These are phyloP conservation scores for Mycena latifolia DNA, from an alignment of 768 basidiomycete genomes.

Conservation along the genomic window DNA sequence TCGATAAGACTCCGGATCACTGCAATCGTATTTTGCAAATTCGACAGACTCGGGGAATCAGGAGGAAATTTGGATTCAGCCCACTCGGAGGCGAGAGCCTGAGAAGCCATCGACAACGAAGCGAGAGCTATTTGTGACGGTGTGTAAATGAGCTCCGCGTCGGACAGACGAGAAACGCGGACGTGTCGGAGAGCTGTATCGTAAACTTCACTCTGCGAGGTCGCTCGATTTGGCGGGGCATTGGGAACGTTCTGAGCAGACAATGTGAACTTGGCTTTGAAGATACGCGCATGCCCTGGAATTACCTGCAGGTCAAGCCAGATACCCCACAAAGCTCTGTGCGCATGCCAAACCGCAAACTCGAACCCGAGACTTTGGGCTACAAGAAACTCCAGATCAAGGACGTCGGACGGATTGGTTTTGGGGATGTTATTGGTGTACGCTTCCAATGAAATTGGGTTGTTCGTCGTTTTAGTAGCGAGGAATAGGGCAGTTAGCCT, in stretches of 20 bases:
- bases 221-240: constrained; percentile 58
- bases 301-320: constrained; percentile 89
- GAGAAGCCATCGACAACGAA: constrained; percentile 74
- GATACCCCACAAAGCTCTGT: constrained; percentile 89
- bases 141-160: constrained; percentile 91
- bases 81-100: constrained; percentile 74
- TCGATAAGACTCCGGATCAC: constrained; percentile 70
- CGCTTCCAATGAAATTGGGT: constrained; percentile 87
- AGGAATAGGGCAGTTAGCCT: constrained; percentile 97
- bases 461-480: constrained; percentile 97
- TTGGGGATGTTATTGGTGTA: constrained; percentile 89
- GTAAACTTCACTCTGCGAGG: constrained; percentile 59
- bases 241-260: constrained; percentile 68
- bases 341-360: constrained; percentile 93
- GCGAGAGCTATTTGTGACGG: constrained; percentile 96
- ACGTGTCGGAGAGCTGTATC: constrained; percentile 75
- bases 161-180: constrained; percentile 87
- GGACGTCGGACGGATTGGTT: constrained; percentile 84
- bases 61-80: constrained; percentile 52
- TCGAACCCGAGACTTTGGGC: constrained; percentile 96
- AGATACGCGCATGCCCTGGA: background rate
- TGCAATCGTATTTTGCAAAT: constrained; percentile 56
- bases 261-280: constrained; percentile 7
- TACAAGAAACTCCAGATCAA: constrained; percentile 95
- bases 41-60: constrained; percentile 39